Evolutionary conservation across 1,139 yeast species (phyloP).

Genomic region (Pichia sorboxylosa): DNA sequence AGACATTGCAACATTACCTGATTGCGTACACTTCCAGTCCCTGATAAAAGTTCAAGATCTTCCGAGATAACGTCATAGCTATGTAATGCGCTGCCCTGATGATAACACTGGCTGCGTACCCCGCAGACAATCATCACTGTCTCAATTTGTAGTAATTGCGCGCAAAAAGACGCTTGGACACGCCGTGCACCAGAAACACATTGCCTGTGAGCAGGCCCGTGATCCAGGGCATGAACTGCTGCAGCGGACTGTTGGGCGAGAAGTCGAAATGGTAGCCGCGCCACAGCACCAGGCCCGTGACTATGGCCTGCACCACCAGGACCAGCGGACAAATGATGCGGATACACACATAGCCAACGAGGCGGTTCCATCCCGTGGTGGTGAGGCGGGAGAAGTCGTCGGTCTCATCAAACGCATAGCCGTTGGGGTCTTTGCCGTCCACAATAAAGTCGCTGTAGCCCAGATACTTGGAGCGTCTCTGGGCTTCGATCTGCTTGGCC

Average conservation of each 20-base stretch:
- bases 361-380: slow-evolving; percentile 11
- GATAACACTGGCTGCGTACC: no score
- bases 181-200: slow-evolving; percentile 16
- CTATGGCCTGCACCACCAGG: slow-evolving; percentile 15
- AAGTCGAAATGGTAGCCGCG: slow-evolving; percentile 15
- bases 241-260: slow-evolving; percentile 7
- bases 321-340: slow-evolving; percentile 17
- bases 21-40: no score
- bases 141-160: slow-evolving; percentile 13
- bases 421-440: slow-evolving; percentile 6
- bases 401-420: slow-evolving; percentile 1
- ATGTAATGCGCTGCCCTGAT: no score
- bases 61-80: no score
- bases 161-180: slow-evolving; percentile 16
- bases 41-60: no score
- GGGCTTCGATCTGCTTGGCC: not conserved
- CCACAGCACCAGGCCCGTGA: slow-evolving; percentile 13
- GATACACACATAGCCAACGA: slow-evolving; percentile 18
- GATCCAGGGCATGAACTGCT: slow-evolving; percentile 11
- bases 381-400: slow-evolving; percentile 4
- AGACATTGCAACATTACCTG: no score
- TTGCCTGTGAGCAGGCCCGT: slow-evolving; percentile 13
- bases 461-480: slow-evolving; percentile 3
- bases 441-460: slow-evolving; percentile 8
- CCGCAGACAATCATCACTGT: no score